Conservation (phyloP, 768 basidiomycete genomes). For the Gloeopeniophorella convolvens region DNA sequence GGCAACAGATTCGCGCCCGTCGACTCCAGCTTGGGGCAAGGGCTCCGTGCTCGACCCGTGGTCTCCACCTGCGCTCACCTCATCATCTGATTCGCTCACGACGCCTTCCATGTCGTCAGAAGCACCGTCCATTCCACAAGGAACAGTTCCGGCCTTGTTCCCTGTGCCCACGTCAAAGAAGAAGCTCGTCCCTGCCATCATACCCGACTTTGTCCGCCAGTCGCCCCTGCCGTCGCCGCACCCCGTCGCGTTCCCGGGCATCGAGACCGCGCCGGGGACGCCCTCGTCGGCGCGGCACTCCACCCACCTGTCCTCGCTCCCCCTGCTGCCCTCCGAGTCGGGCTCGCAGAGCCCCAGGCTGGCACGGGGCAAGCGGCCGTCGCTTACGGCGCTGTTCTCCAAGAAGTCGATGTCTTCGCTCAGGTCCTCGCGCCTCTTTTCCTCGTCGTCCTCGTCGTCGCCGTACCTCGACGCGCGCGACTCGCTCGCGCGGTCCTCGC, state of each 20-base stretch:
- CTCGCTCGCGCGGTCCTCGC: conserved; percentile 8
- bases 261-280: conserved; percentile 27
- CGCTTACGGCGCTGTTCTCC: conserved; percentile 60
- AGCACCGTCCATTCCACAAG: conserved; percentile 6
- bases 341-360: conserved; percentile 31
- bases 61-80: conserved; percentile 15
- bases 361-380: conserved; percentile 55
- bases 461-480: conserved; percentile 35
- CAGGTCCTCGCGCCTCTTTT: conserved; percentile 28
- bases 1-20: conserved; percentile 12
- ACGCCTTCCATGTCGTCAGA: conserved; percentile 20
- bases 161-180: conserved; percentile 26
- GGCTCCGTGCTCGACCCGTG: conserved; percentile 15
- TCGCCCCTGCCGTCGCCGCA: conserved; percentile 21
- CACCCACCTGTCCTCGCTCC: conserved; percentile 28
- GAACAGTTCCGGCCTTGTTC: conserved; percentile 1
- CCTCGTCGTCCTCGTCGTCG: conserved; percentile 27
- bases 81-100: conserved; percentile 18
- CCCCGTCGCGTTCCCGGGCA: conserved; percentile 40
- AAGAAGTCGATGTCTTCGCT: conserved; percentile 53
- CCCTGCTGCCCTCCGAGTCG: conserved; percentile 27
- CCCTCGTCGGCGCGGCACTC: conserved; percentile 33
- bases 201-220: conserved; percentile 23
- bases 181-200: conserved; percentile 28
- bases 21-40: conserved; percentile 16